Conservation (phyloP, 163 green algal genomes). For the Chlamydomonas reinhardtii region DNA sequence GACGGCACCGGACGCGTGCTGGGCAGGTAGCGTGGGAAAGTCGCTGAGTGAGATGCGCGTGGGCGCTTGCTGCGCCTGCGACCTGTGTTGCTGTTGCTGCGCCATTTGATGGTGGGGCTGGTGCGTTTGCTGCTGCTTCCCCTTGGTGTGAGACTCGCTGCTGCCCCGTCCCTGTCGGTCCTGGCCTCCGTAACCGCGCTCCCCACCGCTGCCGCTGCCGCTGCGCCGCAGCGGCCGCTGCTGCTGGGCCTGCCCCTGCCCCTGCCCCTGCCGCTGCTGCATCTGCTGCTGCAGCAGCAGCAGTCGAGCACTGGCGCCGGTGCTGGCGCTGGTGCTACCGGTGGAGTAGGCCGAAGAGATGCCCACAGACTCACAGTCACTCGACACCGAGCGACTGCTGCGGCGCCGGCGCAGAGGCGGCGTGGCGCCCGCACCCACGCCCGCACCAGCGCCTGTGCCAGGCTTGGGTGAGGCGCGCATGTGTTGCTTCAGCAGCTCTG, state of each 20-base stretch:
- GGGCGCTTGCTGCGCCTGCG: background rate
- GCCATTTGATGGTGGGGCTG: background rate
- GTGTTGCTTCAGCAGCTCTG: slow-evolving; percentile 5
- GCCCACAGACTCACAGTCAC: slow-evolving; percentile 27
- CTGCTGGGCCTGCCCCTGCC: no score
- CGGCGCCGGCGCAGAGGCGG: no score
- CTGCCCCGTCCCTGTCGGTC: no score
- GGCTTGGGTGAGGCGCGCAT: background rate
- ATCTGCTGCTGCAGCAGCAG: no score
- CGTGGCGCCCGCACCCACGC: no score
- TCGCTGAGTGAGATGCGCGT: slow-evolving; percentile 19
- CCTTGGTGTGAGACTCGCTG: no score
- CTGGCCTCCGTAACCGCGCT: no score
- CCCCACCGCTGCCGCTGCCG: no score
- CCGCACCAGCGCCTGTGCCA: background rate
- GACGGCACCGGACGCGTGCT: no score
- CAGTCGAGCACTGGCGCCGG: background rate
- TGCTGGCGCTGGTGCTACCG: background rate
- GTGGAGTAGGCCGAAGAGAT: background rate
- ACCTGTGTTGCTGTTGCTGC: background rate
- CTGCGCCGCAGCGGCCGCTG: no score
- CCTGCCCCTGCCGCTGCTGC: no score
- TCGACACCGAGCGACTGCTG: background rate
- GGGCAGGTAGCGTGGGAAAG: slow-evolving; percentile 4
- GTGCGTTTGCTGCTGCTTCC: background rate